These are phyloP conservation scores for Sarocladiaceae sp. DNA, from an alignment of 2,329 filamentous ascomycete species.

Conservation along the genomic window DNA sequence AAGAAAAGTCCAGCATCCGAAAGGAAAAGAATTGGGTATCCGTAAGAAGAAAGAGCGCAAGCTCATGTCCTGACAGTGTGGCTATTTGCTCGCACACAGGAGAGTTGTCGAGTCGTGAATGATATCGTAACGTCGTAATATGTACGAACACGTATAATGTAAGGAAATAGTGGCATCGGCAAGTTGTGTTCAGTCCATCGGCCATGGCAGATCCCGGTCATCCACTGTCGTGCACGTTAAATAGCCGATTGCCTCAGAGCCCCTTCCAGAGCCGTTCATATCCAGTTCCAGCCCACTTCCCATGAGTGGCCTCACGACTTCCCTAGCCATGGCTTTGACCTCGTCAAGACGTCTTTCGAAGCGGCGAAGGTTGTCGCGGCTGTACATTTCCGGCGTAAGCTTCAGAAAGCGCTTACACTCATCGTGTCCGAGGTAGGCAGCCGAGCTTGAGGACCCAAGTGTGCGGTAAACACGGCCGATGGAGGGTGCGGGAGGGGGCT, in stretches of 20 bases:
- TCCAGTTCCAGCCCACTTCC: slow-evolving; percentile 79
- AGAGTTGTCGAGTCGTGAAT: too few species aligned
- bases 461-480: slow-evolving; percentile 71
- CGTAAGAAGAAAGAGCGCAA: too few species aligned
- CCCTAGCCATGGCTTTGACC: slow-evolving; percentile 75
- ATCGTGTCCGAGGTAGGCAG: slow-evolving; percentile 71
- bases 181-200: slow-evolving; percentile 26
- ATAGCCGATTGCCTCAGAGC: slow-evolving; percentile 38
- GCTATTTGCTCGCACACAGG: too few species aligned
- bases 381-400: slow-evolving; percentile 74
- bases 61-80: too few species aligned
- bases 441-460: slow-evolving; percentile 54
- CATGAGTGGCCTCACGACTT: slow-evolving; percentile 80
- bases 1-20: too few species aligned
- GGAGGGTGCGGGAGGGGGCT: slow-evolving; percentile 45
- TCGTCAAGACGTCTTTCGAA: slow-evolving; percentile 88
- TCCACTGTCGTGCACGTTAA: slow-evolving; percentile 44
- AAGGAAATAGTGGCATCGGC: too few species aligned
- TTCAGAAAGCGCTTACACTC: slow-evolving; percentile 90
- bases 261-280: slow-evolving; percentile 37
- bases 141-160: too few species aligned
- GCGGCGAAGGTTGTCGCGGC: slow-evolving; percentile 72
- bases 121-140: too few species aligned
- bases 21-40: too few species aligned
- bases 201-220: slow-evolving; percentile 46